These are phyloP conservation scores for Vigna hirtella DNA, from an alignment of 306 rosid species.

Conservation along the genomic window DNA sequence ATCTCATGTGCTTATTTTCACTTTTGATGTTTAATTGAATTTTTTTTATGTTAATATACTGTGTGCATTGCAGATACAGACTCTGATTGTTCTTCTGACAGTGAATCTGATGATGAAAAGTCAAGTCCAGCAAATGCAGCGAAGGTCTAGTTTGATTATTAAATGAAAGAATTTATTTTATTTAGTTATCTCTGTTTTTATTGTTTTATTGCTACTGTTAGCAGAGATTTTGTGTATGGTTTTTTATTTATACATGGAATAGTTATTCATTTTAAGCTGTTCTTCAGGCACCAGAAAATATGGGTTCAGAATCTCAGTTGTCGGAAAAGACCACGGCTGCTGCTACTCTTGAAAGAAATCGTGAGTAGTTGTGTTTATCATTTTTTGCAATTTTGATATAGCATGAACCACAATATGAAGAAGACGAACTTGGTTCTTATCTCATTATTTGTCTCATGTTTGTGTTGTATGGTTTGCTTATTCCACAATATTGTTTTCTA, in stretches of 20 bases:
- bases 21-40: constrained; percentile 21
- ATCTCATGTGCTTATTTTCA: background rate
- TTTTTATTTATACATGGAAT: constrained; percentile 5
- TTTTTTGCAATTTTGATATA: constrained; percentile 27
- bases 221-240: constrained; percentile 18
- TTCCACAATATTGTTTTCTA: no score
- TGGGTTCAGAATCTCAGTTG: constrained; percentile 53
- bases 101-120: constrained; percentile 61
- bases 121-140: constrained; percentile 53
- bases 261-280: constrained; percentile 25
- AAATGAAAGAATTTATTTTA: background rate
- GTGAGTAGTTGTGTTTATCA: constrained; percentile 61
- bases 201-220: constrained; percentile 43
- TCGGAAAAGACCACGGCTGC: constrained; percentile 53
- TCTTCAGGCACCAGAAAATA: constrained; percentile 62
- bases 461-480: constrained; percentile 20
- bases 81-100: constrained; percentile 67
- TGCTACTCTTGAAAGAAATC: constrained; percentile 65
- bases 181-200: constrained; percentile 1
- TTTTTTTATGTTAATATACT: constrained; percentile 21
- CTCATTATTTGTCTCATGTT: constrained; percentile 29
- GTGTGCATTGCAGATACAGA: constrained; percentile 55
- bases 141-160: constrained; percentile 53
- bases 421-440: constrained; percentile 18
- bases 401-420: constrained; percentile 14